These are phyloP conservation scores for Nicotiana obtusifolia DNA, from an alignment of 257 asterid species.

Conservation along the genomic window DNA sequence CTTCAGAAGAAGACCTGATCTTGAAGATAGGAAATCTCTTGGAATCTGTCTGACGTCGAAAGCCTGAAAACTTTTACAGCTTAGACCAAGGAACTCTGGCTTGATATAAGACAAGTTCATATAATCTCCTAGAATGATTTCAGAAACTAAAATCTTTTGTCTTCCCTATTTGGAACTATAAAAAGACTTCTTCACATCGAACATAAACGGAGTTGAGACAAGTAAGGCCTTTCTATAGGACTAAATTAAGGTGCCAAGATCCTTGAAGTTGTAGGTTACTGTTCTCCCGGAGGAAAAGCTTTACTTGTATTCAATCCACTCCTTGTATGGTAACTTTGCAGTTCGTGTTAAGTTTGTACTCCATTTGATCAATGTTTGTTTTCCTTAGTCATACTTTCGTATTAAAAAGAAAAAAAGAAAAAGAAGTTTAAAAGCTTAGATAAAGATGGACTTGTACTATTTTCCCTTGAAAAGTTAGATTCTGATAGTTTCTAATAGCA, in stretches of 20 bases:
- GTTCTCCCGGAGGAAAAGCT: too few relatives aligned
- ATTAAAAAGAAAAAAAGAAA: background rate
- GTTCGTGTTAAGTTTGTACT: background rate
- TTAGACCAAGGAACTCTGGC: background rate
- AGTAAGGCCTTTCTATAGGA: too few relatives aligned
- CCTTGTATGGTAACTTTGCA: background rate
- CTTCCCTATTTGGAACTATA: background rate
- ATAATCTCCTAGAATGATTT: background rate
- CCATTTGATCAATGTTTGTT: background rate
- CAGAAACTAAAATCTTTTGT: background rate
- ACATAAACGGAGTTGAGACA: background rate
- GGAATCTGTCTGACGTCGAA: background rate
- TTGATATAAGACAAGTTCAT: background rate
- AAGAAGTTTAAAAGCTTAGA: background rate
- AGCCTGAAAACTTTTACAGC: background rate
- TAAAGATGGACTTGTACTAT: background rate
- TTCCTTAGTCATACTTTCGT: background rate
- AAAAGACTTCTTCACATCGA: background rate
- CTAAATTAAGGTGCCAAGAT: too few relatives aligned
- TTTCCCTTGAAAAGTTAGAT: background rate
- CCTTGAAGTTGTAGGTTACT: too few relatives aligned
- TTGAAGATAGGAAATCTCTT: conserved; percentile 7
- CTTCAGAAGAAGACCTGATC: background rate
- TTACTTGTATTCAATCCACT: too few relatives aligned
- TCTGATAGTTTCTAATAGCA: background rate